A percentile compares a stretch with the other conserved stretches of the same genome.
These are phyloP conservation scores for Hypoxylon sp. DNA, from an alignment of 2,329 filamentous ascomycete genomes.

Conservation along the genomic window DNA sequence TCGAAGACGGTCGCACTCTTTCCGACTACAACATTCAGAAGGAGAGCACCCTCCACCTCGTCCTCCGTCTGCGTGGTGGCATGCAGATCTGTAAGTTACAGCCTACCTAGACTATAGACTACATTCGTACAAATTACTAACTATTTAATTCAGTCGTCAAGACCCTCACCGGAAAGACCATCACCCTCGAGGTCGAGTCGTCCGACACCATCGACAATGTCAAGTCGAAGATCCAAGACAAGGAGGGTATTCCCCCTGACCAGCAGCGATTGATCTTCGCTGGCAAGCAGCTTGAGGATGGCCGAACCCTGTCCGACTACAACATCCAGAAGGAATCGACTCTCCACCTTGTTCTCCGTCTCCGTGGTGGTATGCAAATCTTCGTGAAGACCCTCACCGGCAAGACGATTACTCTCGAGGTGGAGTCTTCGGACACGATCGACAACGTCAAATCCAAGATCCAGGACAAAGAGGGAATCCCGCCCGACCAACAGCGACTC, in stretches of 20 bases:
- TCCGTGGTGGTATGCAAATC: constrained; percentile 91
- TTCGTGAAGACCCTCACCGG: constrained; percentile 91
- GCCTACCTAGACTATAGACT: background rate
- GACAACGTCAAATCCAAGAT: constrained; percentile 97
- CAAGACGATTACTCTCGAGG: constrained; percentile 94
- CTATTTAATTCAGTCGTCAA: constrained; percentile 70
- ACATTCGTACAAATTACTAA: constrained; percentile 34
- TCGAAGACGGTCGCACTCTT: constrained; percentile 66
- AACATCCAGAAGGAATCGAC: constrained; percentile 96
- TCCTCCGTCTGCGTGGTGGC: constrained; percentile 78
- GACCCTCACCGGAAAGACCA: constrained; percentile 93
- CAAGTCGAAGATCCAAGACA: constrained; percentile 97
- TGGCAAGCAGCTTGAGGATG: constrained; percentile 96
- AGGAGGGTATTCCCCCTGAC: constrained; percentile 96
- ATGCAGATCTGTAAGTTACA: constrained; percentile 74
- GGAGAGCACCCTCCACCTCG: constrained; percentile 79
- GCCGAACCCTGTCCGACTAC: constrained; percentile 90
- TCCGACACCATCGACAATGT: constrained; percentile 96
- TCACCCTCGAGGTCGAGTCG: constrained; percentile 90
- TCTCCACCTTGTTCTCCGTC: constrained; percentile 86
- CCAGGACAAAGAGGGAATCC: constrained; percentile 92
- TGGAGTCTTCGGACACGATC: constrained; percentile 90
- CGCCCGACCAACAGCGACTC: constrained; percentile 92
- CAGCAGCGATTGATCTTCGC: constrained; percentile 97
- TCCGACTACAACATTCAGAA: constrained; percentile 72